Conservation (phyloP, 495 filamentous ascomycete species). For the Parmelia sp. region DNA sequence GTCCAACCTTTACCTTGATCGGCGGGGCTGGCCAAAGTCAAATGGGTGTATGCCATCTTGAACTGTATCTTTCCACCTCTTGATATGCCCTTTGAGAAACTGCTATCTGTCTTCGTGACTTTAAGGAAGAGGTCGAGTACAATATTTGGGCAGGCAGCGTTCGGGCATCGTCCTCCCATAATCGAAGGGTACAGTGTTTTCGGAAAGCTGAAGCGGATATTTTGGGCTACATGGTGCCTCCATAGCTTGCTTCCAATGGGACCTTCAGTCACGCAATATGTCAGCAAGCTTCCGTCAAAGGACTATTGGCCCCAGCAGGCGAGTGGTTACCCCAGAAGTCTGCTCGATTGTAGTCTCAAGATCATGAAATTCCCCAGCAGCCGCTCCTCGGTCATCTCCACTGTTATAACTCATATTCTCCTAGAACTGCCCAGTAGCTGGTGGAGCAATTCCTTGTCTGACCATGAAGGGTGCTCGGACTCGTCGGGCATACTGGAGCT, state of each 20-base stretch:
- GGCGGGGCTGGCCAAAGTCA: too few species aligned
- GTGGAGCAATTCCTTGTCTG: background rate
- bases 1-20: too few species aligned
- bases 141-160: too few species aligned
- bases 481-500: background rate
- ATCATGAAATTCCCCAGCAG: background rate
- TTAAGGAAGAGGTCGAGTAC: background rate
- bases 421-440: background rate
- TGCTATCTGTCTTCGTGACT: background rate
- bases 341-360: background rate
- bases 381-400: conserved; percentile 2
- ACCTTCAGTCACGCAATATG: background rate
- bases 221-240: background rate
- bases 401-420: background rate
- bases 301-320: background rate
- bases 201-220: background rate
- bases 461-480: background rate
- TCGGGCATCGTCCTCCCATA: background rate
- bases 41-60: too few species aligned
- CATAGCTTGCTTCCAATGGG: background rate
- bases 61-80: conserved; percentile 1
- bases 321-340: background rate
- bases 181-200: background rate
- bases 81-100: background rate
- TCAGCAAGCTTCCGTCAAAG: background rate